These are phyloP conservation scores for Chlorella variabilis DNA, from an alignment of 163 green algal genomes.

Conservation along the genomic window DNA sequence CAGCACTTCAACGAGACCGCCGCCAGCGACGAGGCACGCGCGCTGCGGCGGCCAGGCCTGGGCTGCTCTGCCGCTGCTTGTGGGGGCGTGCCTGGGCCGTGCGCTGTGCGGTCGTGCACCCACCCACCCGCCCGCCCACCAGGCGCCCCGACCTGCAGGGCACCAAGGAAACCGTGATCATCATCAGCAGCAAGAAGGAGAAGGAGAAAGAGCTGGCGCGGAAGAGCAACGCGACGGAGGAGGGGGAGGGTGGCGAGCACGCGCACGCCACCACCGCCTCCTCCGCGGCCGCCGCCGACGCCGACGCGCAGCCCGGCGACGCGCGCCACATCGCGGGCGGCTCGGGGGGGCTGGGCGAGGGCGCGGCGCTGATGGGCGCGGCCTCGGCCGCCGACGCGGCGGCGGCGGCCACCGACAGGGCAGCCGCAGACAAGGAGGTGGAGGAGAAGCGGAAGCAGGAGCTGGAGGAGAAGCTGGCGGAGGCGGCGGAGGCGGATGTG, in stretches of 20 bases:
- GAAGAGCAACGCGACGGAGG: conserved; percentile 39
- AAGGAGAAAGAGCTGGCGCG: too few species aligned
- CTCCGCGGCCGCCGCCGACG: background rate
- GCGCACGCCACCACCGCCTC: conserved; percentile 37
- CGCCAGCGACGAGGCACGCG: conserved; percentile 35
- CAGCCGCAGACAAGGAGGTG: background rate
- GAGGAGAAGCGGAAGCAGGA: conserved; percentile 43
- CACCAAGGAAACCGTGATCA: conserved; percentile 65
- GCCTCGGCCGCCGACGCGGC: conserved; percentile 36
- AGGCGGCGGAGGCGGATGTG: conserved; percentile 59
- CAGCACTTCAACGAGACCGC: conserved; percentile 75
- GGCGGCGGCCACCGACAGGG: conserved; percentile 23
- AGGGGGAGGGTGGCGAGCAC: conserved; percentile 6
- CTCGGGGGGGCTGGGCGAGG: background rate
- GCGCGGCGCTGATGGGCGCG: conserved; percentile 8
- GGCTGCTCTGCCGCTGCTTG: background rate
- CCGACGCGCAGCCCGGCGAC: background rate
- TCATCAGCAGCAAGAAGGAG: conserved; percentile 62
- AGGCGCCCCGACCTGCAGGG: conserved; percentile 6
- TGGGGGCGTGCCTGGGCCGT: background rate
- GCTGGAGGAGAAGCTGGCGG: conserved; percentile 38
- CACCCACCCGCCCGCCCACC: background rate
- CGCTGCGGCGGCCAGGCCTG: background rate
- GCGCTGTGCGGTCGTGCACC: background rate
- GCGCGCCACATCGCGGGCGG: background rate